Evolutionary conservation across 768 basidiomycete species (phyloP), one percentile per base, ranked within the genome.

Genomic region (Amanita subjunquillea): DNA sequence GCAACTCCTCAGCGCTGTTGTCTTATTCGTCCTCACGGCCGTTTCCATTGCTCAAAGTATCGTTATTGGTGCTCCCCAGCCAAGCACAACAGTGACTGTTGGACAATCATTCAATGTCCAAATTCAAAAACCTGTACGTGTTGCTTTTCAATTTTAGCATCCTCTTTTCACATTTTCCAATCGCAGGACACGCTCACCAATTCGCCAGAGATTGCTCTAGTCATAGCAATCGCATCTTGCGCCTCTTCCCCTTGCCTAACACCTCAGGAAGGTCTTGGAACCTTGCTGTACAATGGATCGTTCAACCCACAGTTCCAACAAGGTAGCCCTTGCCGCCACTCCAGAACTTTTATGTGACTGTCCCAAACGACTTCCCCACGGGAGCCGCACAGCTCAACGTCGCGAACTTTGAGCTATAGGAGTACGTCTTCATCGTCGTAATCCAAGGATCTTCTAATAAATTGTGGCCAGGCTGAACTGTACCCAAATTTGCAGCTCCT

Each of bases 231-330:
- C 25, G 63, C 66, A 40, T 69, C 70, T 30, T 79, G 68, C 48
- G 54, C 56, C 3, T 38, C 58, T 32, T n/a, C 44, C 38, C 53
- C 57, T 42, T 64, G 69, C 55, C 38, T 51, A 13, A 30, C 62
- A 6, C 62, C 62, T 9, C 43, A 54, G 1, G 62, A 63, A 8
- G 51, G 62, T 15, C 54, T 78, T 58, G 77, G 76, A 9, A 57
- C 50, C 7, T 67, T 79, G 17, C 63, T 79, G 43, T 78, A 75
- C 60, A 71, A 69, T 41, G 78, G 77, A 17, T 62, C 61, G 4
- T 79, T 67, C 54, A 57, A 60, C 25, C 77, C 78, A 0, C 56
- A 69, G 60, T 57, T 53, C 32, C 32, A 32, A 12, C 59, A 65
- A 6, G 5, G 34, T 2, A 56, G 60, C 25, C 60, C 2, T 40